Evolutionary conservation across 1,284 basidiomycete genomes (phyloP).

Genomic region (Trichosporon ovoides): DNA sequence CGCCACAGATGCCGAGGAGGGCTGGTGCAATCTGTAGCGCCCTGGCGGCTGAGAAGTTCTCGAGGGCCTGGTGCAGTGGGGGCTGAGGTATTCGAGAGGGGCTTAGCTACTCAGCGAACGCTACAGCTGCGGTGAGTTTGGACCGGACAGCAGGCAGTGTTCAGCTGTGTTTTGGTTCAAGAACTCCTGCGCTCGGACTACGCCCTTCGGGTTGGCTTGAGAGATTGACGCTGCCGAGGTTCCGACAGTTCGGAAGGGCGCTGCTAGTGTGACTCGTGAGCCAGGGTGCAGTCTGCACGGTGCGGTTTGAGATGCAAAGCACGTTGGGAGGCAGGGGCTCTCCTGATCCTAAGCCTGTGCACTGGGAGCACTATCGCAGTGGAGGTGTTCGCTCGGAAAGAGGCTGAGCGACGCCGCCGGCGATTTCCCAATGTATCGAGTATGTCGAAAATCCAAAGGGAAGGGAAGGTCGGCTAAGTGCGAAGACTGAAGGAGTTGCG

Average conservation of each 20-base stretch:
- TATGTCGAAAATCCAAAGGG: no score
- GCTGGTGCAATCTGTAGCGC: no score
- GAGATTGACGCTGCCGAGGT: background rate
- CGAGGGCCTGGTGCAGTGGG: background rate
- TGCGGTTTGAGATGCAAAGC: background rate
- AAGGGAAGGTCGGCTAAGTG: no score
- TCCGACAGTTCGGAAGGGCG: background rate
- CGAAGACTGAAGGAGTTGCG: no score
- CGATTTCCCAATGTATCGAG: no score
- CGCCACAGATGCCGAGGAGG: no score
- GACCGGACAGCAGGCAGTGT: background rate
- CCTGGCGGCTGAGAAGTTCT: background rate
- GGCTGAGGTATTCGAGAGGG: background rate
- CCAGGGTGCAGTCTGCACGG: background rate
- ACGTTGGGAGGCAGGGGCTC: background rate
- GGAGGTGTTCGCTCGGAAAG: background rate
- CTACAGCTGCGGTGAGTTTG: background rate
- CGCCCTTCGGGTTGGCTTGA: background rate
- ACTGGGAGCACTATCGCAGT: no score
- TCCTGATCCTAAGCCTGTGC: background rate
- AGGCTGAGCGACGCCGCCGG: no score
- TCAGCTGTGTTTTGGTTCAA: background rate
- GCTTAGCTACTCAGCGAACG: no score
- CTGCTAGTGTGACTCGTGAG: background rate
- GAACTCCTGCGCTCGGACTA: background rate